These are phyloP conservation scores for Rubia yunnanensis DNA, from an alignment of 257 asterid species.

Conservation along the genomic window DNA sequence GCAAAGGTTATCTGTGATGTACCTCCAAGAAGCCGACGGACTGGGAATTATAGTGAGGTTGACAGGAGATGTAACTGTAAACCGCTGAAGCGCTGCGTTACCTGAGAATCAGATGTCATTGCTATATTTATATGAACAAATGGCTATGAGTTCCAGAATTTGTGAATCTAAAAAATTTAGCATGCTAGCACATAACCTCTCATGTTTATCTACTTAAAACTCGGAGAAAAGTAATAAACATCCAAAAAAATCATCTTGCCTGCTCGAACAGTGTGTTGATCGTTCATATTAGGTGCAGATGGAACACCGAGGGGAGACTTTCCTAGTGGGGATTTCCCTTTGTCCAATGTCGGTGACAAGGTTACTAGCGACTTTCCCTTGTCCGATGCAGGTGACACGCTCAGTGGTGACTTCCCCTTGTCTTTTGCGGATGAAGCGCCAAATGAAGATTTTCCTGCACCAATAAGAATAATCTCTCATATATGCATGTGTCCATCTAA, in stretches of 20 bases:
- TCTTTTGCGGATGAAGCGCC: too few relatives aligned
- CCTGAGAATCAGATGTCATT: slow-evolving; percentile 23
- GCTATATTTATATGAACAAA: neutral
- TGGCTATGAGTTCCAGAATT: too few relatives aligned
- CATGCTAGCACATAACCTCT: too few relatives aligned
- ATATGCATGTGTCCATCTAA: too few relatives aligned
- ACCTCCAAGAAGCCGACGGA: slow-evolving; percentile 52
- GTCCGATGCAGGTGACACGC: too few relatives aligned
- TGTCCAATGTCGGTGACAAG: too few relatives aligned
- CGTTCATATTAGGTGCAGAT: slow-evolving; percentile 8
- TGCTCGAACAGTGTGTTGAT: slow-evolving; percentile 14
- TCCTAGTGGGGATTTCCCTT: too few relatives aligned
- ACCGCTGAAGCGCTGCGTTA: slow-evolving; percentile 18
- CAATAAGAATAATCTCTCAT: too few relatives aligned
- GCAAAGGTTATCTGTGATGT: slow-evolving; percentile 22
- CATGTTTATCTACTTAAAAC: neutral
- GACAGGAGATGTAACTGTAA: slow-evolving; percentile 10
- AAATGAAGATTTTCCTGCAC: too few relatives aligned
- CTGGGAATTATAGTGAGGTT: slow-evolving; percentile 27
- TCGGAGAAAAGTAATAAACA: neutral
- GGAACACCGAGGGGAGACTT: neutral
- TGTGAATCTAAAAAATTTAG: too few relatives aligned
- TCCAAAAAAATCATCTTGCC: neutral
- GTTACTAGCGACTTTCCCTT: too few relatives aligned
- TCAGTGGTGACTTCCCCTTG: too few relatives aligned